Conservation (phyloP, 2,329 filamentous ascomycete genomes). For the Stemphylium vesicarium region DNA sequence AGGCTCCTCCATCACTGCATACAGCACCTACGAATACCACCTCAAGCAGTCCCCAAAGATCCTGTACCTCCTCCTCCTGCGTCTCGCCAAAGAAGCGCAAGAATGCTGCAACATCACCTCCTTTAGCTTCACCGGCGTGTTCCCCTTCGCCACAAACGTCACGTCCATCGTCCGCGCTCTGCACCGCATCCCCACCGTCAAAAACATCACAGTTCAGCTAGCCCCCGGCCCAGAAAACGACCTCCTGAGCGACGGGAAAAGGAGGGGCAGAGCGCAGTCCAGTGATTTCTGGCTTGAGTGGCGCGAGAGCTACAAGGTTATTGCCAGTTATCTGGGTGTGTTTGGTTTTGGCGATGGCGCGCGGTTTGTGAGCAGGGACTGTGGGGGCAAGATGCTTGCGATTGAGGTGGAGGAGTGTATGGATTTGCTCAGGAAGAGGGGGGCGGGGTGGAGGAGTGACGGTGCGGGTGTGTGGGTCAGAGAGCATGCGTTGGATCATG, state of each 20-base stretch:
- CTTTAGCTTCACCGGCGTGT: slow-evolving; percentile 68
- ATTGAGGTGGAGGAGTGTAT: slow-evolving; percentile 36
- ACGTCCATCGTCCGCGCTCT: slow-evolving; percentile 32
- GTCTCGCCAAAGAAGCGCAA: slow-evolving; percentile 32
- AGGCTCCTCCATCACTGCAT: slow-evolving; percentile 74
- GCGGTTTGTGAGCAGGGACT: slow-evolving; percentile 37
- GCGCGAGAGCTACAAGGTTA: slow-evolving; percentile 39
- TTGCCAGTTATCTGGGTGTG: slow-evolving; percentile 30
- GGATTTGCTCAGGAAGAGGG: slow-evolving; percentile 26
- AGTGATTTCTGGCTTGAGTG: slow-evolving; percentile 51
- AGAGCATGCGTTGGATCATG: slow-evolving; percentile 20
- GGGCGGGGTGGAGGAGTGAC: slow-evolving; percentile 32
- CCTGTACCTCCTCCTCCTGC: slow-evolving; percentile 57
- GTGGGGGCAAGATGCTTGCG: slow-evolving; percentile 18
- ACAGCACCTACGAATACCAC: slow-evolving; percentile 75
- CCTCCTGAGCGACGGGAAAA: slow-evolving; percentile 45
- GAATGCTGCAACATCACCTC: slow-evolving; percentile 50
- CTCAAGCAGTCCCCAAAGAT: slow-evolving; percentile 68
- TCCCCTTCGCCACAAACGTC: slow-evolving; percentile 70
- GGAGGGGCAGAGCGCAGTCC: slow-evolving; percentile 52
- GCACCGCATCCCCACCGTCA: slow-evolving; percentile 39
- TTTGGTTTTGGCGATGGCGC: slow-evolving; percentile 30
- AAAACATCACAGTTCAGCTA: slow-evolving; percentile 49
- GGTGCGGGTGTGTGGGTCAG: slow-evolving; percentile 30
- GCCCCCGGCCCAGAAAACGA: slow-evolving; percentile 50